Conservation (phyloP, 2,329 filamentous ascomycete genomes). For the Coniella lustricola region DNA sequence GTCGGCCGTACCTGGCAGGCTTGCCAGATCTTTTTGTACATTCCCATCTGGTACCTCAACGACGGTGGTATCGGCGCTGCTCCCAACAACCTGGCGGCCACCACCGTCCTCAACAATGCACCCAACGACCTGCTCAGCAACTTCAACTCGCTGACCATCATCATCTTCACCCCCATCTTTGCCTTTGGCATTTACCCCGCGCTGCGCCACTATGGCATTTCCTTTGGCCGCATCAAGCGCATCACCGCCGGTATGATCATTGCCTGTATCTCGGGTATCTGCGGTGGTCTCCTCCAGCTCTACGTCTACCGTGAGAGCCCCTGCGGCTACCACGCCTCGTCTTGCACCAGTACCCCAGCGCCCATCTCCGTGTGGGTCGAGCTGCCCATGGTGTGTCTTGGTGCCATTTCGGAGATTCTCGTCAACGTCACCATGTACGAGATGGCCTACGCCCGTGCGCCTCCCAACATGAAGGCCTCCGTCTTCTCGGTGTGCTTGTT, state of each 20-base stretch:
- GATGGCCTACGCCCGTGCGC: conserved; percentile 62
- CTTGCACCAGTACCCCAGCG: conserved; percentile 27
- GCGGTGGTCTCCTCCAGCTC: conserved; percentile 50
- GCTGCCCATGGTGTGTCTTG: conserved; percentile 42
- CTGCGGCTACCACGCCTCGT: conserved; percentile 41
- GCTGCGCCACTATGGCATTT: conserved; percentile 42
- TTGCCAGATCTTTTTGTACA: conserved; percentile 33
- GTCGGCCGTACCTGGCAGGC: conserved; percentile 44
- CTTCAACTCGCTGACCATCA: conserved; percentile 52
- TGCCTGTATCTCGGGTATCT: conserved; percentile 22
- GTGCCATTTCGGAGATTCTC: conserved; percentile 49
- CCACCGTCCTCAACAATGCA: conserved; percentile 40
- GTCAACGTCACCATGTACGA: conserved; percentile 58
- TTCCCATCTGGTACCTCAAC: conserved; percentile 33
- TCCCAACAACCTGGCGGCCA: conserved; percentile 30
- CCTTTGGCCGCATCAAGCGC: conserved; percentile 51
- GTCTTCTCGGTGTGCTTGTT: conserved; percentile 51
- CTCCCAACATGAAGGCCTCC: conserved; percentile 55
- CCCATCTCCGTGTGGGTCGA: conserved; percentile 47
- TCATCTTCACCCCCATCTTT: conserved; percentile 50
- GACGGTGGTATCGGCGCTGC: conserved; percentile 33
- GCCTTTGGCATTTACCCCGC: conserved; percentile 49
- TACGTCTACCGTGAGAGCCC: conserved; percentile 50
- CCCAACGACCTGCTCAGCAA: conserved; percentile 56
- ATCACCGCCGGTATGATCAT: conserved; percentile 51